Evolutionary conservation across 1,139 yeast species (phyloP), one percentile per base, ranked within the genome.

Genomic region (Geotrichum candidum): DNA sequence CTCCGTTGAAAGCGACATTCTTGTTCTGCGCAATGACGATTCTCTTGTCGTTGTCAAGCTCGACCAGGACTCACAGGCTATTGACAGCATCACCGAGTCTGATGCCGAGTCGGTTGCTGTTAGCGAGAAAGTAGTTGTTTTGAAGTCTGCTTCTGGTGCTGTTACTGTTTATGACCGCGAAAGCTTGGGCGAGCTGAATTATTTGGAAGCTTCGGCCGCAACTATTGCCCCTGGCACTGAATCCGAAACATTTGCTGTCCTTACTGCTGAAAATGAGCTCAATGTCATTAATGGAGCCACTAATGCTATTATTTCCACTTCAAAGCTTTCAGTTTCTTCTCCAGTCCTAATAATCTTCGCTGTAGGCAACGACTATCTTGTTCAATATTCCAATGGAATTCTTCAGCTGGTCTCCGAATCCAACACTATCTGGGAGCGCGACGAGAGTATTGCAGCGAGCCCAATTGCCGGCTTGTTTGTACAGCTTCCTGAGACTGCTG

Each of bases 381-480:
- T 65, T 13, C 63, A 64, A 51, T 61, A 60, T 22, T 15, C 61
- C 2, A 63, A 64, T 45, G 65, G 65, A 11, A 54, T 61, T n/a
- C 51, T 63, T 35, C 62, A 59, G 51, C 54, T 62, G 11, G 52
- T 60, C 5, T 54, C 58, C 55, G 48, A 18, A 41, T 41, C 48
- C 10, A 7, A 9, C 9, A 7, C 18, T 41, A 51, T 50, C 25
- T 84, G 87, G 87, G 54, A 65, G 1, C 76, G 80, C 59, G 85
- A 83, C 66, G 84, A 80, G 66, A 78, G 84, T 0, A 64, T 81
- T 10, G 73, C 80, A 6, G 68, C 76, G 33, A 72, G 79, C 3
- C 68, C 73, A 10, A 75, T 74, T 48, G 68, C 72, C 10, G 64
- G 58, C 46, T 7, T 41, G 9, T 41, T 41, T 41, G 22, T 41